These are phyloP conservation scores for Aureobasidium lini DNA, from an alignment of 2,329 filamentous ascomycete genomes.

Conservation along the genomic window DNA sequence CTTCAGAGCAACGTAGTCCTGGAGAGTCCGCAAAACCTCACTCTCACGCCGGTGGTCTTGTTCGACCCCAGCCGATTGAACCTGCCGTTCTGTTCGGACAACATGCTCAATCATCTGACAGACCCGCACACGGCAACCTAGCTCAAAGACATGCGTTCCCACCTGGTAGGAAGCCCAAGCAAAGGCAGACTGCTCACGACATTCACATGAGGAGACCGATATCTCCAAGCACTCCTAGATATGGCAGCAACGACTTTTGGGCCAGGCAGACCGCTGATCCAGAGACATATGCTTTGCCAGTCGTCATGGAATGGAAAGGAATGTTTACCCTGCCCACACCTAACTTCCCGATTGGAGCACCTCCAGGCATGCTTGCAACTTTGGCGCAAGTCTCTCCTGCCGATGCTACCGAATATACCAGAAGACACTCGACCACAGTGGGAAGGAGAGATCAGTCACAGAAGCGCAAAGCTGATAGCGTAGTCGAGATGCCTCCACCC, in stretches of 20 bases:
- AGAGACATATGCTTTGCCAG: background rate
- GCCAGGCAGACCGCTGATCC: background rate
- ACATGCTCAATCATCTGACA: background rate
- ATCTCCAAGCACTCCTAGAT: background rate
- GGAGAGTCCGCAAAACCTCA: background rate
- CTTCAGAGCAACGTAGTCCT: background rate
- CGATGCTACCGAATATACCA: background rate
- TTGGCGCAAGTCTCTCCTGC: background rate
- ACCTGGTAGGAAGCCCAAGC: constrained; percentile 1
- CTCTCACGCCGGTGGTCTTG: background rate
- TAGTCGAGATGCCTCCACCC: background rate
- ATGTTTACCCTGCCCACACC: background rate
- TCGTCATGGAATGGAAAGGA: background rate
- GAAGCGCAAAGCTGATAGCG: constrained; percentile 1
- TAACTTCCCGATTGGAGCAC: background rate
- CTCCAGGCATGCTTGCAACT: background rate
- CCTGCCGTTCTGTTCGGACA: background rate
- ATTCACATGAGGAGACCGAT: background rate
- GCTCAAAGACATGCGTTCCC: background rate
- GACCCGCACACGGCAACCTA: background rate
- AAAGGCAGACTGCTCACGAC: background rate
- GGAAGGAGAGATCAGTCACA: background rate
- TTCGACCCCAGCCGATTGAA: background rate
- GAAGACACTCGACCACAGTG: background rate
- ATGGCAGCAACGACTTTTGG: constrained; percentile 4